A percentile compares a stretch with the other conserved stretches of the same genome.
Evolutionary conservation across 2,329 filamentous ascomycete genomes (phyloP).

Genomic region (Seiridium cupressi): DNA sequence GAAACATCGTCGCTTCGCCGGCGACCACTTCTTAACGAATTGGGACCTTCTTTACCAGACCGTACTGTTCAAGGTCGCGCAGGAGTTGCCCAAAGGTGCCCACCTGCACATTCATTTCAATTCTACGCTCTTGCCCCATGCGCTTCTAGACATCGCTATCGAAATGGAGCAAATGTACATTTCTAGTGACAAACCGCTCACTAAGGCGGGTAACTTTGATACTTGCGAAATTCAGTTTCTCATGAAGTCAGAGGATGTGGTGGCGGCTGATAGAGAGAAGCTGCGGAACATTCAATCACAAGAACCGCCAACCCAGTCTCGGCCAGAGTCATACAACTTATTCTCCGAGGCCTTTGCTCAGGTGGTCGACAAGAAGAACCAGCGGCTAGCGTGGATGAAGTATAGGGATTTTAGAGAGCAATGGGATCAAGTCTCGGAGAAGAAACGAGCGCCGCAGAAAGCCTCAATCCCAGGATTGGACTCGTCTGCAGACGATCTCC

Average conservation of each 20-base stretch:
- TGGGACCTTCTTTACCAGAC: slow-evolving; percentile 53
- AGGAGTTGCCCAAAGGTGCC: slow-evolving; percentile 65
- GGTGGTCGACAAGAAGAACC: background rate
- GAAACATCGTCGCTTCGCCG: slow-evolving; percentile 41
- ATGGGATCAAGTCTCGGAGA: slow-evolving; percentile 44
- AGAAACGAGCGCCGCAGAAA: slow-evolving; percentile 8
- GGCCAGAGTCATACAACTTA: background rate
- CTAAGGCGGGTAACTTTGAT: slow-evolving; percentile 39
- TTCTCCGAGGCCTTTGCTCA: background rate
- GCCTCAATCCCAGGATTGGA: background rate
- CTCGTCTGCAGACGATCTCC: background rate
- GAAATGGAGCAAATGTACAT: slow-evolving; percentile 67
- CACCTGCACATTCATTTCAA: slow-evolving; percentile 79
- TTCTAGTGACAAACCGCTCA: slow-evolving; percentile 55
- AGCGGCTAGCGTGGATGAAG: slow-evolving; percentile 2
- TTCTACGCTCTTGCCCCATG: slow-evolving; percentile 61
- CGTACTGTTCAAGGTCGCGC: slow-evolving; percentile 54
- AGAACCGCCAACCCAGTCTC: background rate
- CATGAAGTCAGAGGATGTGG: slow-evolving; percentile 29
- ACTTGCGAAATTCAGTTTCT: slow-evolving; percentile 63
- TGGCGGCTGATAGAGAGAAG: background rate
- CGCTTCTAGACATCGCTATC: slow-evolving; percentile 56
- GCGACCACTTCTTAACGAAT: slow-evolving; percentile 60
- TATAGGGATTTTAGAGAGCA: slow-evolving; percentile 22
- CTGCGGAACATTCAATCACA: background rate